Conservation (phyloP, 2,329 filamentous ascomycete genomes). For the Penicillium vulpinum region DNA sequence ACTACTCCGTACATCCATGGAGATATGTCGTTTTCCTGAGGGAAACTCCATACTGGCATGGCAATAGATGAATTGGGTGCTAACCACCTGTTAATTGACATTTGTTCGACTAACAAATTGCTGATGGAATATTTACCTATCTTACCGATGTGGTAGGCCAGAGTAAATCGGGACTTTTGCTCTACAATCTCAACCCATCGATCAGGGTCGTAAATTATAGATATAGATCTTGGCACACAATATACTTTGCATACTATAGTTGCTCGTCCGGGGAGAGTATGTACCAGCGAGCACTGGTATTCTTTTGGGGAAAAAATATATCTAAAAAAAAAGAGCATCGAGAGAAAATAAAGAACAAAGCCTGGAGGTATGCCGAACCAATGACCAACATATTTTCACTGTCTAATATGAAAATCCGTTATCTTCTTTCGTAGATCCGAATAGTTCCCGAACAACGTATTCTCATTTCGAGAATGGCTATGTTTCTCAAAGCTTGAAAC, state of each 20-base stretch:
- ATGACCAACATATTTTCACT: neutral
- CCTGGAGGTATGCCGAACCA: neutral
- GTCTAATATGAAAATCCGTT: neutral
- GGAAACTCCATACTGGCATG: neutral
- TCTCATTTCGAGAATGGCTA: neutral
- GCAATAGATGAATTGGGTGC: neutral
- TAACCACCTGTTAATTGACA: neutral
- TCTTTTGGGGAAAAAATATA: too few species aligned
- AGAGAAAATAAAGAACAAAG: too few species aligned
- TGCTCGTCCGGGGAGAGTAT: neutral
- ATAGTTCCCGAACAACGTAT: neutral
- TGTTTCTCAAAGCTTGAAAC: too few species aligned
- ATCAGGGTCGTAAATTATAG: neutral
- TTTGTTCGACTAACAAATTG: neutral
- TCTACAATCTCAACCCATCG: neutral
- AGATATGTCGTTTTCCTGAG: neutral
- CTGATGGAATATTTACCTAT: neutral
- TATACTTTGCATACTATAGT: neutral
- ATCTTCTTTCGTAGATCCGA: neutral
- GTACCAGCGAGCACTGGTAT: too few species aligned
- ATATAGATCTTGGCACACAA: neutral
- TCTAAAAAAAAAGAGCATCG: too few species aligned
- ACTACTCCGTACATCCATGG: neutral
- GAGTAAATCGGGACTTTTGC: neutral
- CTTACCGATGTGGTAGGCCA: neutral